Base-by-base conservation (phyloP, 208 protist species). In the Jaenimonas drosophilae region DNA sequence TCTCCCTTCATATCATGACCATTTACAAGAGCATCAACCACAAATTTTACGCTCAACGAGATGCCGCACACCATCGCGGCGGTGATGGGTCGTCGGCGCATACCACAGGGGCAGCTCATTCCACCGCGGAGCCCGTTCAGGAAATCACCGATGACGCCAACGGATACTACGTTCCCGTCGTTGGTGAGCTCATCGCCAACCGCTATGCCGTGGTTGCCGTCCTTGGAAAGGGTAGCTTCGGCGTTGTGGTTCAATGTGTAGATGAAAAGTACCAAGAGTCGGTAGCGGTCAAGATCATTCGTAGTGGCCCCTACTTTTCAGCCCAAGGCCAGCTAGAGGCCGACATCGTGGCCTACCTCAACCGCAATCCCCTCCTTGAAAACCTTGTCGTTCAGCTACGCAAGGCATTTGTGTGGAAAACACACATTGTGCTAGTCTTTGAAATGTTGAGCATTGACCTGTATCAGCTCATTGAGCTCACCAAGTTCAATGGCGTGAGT, bases 361-460 rank as follows among this genome's bases (percentile, higher is more conserved):
- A 85, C 45, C 62, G 45, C 31, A 55, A 76, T 44, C 49, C 70
- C 14, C 34, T 42, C 3, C 60, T 88, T 21, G 57, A 80, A 16
- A 72, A 82, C 56, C 55, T 84, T 12, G 71, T 94, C 12, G 78
- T 93, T 40, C 58, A 78, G 39, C 65, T 93, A 17, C 62, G 76
- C 14, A 86, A 90, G 51, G 74, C 69, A 1, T 88, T 91, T 46
- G 23, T 66, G 26, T 94, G 80, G 78, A 84, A 85, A 20, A 78
- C 80, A 46, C 97, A 98, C 62, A 54, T 97, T 16, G 97, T 97
- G 52, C 62, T 99, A 11, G 96, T 98, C 19, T 97, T 97, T 59
- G 97, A 98, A 70, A 71, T 98, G 32, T 77, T 98, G 19, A 97
- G 87, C 28, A 94, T 88, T 61, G 97, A 97, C 53, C 73, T 99